Evolutionary conservation across 441 rosid genomes (phyloP).

Genomic region (Eutrema salsugineum): DNA sequence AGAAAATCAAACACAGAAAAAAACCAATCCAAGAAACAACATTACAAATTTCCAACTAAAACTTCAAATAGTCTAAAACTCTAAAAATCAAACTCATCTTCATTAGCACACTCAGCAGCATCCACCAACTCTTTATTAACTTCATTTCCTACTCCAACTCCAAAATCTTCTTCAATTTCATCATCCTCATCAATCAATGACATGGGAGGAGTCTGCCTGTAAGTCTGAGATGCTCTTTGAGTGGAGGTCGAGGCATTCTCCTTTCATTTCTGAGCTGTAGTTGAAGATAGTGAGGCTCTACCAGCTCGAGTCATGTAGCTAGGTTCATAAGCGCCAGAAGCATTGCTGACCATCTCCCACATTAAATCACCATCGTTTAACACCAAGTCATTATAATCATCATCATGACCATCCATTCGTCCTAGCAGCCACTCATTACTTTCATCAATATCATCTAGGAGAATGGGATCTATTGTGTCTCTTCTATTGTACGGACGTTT

Average conservation of each 20-base stretch:
- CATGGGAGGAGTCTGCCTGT: neutral
- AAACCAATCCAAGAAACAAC: too few relatives aligned
- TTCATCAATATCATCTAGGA: neutral
- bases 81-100: too few relatives aligned
- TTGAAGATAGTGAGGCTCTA: neutral
- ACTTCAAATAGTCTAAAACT: too few relatives aligned
- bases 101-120: too few relatives aligned
- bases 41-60: too few relatives aligned
- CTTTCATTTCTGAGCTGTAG: neutral
- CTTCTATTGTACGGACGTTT: neutral
- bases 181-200: neutral
- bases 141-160: neutral
- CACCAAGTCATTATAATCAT: neutral
- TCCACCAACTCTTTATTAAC: neutral
- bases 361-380: neutral
- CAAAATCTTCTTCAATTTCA: neutral
- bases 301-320: neutral
- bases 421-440: neutral
- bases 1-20: too few relatives aligned
- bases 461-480: neutral
- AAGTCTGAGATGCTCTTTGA: neutral
- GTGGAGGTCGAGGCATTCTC: neutral
- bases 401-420: neutral
- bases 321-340: neutral
- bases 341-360: neutral